Conservation (phyloP, 352 stramenopile species). For the Pythium phragmitis region DNA sequence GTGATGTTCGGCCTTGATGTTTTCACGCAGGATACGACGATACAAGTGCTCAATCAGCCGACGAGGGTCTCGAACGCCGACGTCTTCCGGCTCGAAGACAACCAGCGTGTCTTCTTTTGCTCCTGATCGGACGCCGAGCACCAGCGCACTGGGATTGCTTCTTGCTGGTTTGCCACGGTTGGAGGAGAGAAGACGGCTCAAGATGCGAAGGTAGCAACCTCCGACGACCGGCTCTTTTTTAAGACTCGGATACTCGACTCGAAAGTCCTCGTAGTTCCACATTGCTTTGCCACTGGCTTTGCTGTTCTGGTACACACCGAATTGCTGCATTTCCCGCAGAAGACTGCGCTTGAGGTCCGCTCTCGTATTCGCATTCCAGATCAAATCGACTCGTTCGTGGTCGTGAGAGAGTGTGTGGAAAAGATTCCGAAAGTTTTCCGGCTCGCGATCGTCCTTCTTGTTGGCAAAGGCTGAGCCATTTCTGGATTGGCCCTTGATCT, state of each 20-base stretch:
- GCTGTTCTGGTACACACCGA: constrained; percentile 75
- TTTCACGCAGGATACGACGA: constrained; percentile 74
- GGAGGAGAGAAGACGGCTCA: constrained; percentile 35
- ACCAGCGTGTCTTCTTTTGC: constrained; percentile 54
- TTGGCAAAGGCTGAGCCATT: constrained; percentile 12
- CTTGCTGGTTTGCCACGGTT: background rate
- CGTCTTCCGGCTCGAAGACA: constrained; percentile 44
- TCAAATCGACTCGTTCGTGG: constrained; percentile 90
- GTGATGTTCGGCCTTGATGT: constrained; percentile 63
- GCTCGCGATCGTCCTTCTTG: constrained; percentile 24
- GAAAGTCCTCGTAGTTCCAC: constrained; percentile 97
- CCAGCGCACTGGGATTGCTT: constrained; percentile 4
- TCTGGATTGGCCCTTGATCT: constrained; percentile 26
- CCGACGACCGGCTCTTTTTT: constrained; percentile 85
- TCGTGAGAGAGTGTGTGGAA: constrained; percentile 94
- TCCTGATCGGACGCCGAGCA: background rate
- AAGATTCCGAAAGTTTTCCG: constrained; percentile 94
- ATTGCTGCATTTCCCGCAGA: constrained; percentile 78
- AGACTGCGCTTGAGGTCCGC: constrained; percentile 88
- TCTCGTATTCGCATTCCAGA: constrained; percentile 92
- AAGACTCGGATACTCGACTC: constrained; percentile 89
- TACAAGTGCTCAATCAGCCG: constrained; percentile 61
- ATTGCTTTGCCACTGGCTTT: constrained; percentile 67
- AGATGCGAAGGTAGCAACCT: constrained; percentile 86
- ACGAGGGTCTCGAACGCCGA: constrained; percentile 54